These are phyloP conservation scores for Litsea cubeba DNA, from an alignment of 164 flowering plant genomes.

Conservation along the genomic window DNA sequence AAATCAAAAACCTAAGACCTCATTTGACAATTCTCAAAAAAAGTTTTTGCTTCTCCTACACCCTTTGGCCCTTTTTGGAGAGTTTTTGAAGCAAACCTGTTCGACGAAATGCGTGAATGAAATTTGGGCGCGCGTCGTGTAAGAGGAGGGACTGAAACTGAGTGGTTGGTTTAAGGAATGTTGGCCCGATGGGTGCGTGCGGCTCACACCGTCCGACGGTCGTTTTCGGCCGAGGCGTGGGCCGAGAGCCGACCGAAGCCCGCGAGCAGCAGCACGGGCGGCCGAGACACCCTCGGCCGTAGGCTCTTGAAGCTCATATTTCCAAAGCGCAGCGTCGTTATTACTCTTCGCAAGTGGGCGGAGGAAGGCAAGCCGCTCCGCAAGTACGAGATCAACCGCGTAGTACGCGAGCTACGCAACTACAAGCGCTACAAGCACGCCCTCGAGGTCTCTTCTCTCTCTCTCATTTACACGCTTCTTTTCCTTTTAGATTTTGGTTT, in stretches of 20 bases:
- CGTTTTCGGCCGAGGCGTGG: conserved; percentile 29
- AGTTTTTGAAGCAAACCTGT: background rate
- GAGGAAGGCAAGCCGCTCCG: conserved; percentile 65
- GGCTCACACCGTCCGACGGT: conserved; percentile 27
- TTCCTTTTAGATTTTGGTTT: background rate
- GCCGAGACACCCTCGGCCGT: conserved; percentile 60
- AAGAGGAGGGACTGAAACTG: background rate
- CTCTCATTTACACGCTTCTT: background rate
- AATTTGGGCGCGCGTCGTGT: background rate
- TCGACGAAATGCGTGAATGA: background rate
- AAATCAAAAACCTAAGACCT: too few relatives aligned
- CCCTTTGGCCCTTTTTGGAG: background rate
- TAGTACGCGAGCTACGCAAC: conserved; percentile 76
- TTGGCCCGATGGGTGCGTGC: conserved; percentile 31
- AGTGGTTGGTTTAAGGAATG: conserved; percentile 21
- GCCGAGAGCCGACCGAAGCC: conserved; percentile 8
- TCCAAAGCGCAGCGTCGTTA: conserved; percentile 66
- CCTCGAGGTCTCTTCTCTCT: conserved; percentile 50
- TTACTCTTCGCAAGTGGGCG: conserved; percentile 58
- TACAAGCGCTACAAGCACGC: conserved; percentile 73
- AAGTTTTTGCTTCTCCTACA: too few relatives aligned
- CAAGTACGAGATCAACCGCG: conserved; percentile 73
- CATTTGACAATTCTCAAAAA: background rate
- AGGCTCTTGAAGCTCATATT: conserved; percentile 52
- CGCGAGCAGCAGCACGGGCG: conserved; percentile 17